Base-by-base conservation (phyloP, 1,284 basidiomycete species). In the Marasmius fiardii region DNA sequence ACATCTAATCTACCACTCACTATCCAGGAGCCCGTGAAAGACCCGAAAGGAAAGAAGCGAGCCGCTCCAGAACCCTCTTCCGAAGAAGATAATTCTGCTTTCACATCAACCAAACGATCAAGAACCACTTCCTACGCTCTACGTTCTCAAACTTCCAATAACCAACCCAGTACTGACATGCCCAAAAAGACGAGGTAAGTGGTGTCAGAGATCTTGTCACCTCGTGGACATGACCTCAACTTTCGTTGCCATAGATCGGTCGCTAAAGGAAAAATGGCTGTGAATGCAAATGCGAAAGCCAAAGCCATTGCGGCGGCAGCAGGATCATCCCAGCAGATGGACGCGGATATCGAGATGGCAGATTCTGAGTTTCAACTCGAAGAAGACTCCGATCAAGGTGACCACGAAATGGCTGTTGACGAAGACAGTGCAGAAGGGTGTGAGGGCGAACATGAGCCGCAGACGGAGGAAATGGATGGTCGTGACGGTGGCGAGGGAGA, bases 1-100 rank as follows among this genome's bases (percentile, higher is more conserved):
- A 72, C 83, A 63, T 58, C 71, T 39, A 65, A 74, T 60, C 60
- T 76, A 43, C 68, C 82, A 56, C 74, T 90, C 52, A 84, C 80
- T 56, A 91, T 91, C 72, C 86, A 84, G 83, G 90, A 91, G 76
- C 81, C 85, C 41, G 60, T 73, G 1, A 80, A 79, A 65, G 88
- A 91, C 71, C 69, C 72, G 61, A 92, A 92, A 73, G 90, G 90
- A 60, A 92, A 92, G 83, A 92, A 92, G 74, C 89, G 90, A 64
- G 90, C 90, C 44, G 80, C 76, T 23, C 86, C 88, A 49, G 88
- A 90, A 72, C 71, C 74, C 43, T 70, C 72, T 59, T 82, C 82
- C 51, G 82, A 84, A 66, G 86, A 88, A 71, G 85, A 88, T 68
- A 76, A 79, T 52, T 68, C 66, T 51, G 65, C 69, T 61, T 73